Conservation (phyloP, 345 rosid species). For the Populus simonii region DNA sequence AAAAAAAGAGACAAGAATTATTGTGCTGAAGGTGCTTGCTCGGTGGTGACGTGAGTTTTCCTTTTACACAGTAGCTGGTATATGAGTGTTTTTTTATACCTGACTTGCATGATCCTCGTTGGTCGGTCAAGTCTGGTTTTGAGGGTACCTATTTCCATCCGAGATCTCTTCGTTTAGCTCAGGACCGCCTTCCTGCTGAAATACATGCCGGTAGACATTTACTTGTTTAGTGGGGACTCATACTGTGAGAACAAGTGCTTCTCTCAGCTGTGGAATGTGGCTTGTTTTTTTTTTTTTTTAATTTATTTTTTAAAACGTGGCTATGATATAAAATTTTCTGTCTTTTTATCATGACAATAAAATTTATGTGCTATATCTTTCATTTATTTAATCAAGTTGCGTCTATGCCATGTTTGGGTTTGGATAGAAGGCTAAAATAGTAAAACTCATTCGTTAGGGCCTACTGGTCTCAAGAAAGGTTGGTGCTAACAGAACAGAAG, state of each 20-base stretch:
- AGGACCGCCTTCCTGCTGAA: background rate
- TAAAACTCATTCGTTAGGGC: too few relatives aligned
- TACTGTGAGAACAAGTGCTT: background rate
- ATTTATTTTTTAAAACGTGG: background rate
- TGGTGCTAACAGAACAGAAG: too few relatives aligned
- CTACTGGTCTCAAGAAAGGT: too few relatives aligned
- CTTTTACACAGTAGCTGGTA: constrained; percentile 18
- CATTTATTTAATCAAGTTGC: background rate
- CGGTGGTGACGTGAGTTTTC: constrained; percentile 30
- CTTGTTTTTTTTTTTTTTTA: too few relatives aligned
- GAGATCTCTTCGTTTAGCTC: background rate
- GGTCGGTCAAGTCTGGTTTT: constrained; percentile 8
- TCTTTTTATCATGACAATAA: background rate
- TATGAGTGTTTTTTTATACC: constrained; percentile 9
- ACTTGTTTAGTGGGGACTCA: background rate
- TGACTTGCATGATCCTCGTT: background rate
- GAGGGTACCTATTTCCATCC: background rate
- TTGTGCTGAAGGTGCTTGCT: constrained; percentile 36
- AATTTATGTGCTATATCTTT: background rate
- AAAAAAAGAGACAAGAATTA: constrained; percentile 19
- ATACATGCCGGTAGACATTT: constrained; percentile 9
- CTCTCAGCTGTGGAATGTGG: constrained; percentile 9
- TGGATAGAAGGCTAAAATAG: too few relatives aligned
- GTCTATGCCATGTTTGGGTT: too few relatives aligned
- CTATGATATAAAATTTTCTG: background rate